phyloP scores from a whole-genome alignment of 768 basidiomycete species.

The Phylloporus rhodoxanthus region DNA sequence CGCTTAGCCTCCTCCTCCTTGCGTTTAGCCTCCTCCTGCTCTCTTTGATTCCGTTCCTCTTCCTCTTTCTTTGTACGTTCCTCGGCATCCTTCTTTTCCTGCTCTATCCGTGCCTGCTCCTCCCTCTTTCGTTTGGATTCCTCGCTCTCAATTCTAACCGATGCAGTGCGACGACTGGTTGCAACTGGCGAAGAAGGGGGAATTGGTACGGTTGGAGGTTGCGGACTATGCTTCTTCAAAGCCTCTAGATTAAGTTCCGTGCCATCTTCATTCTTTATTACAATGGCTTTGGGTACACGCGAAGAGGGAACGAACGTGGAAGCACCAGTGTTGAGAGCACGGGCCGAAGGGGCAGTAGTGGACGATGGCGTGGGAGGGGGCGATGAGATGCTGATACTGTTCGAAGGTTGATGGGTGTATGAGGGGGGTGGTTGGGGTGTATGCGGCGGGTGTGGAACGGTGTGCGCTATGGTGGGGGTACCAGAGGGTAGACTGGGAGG shows the following conservation, averaged over 20 bases:
- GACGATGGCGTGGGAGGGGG: conserved; percentile 67
- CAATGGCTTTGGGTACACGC: conserved; percentile 39
- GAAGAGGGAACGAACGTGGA: conserved; percentile 58
- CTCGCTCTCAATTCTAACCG: conserved; percentile 61
- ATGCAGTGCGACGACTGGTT: conserved; percentile 24
- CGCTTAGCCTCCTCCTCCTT: conserved; percentile 38
- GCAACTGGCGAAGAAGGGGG: conserved; percentile 32
- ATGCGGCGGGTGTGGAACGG: conserved; percentile 43
- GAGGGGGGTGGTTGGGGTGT: conserved; percentile 43
- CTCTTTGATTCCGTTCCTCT: conserved; percentile 36
- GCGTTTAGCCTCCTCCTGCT: conserved; percentile 39
- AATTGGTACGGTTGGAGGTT: conserved; percentile 36
- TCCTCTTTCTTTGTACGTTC: conserved; percentile 33
- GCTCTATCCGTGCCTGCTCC: conserved; percentile 39
- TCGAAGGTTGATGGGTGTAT: conserved; percentile 39
- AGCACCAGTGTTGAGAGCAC: conserved; percentile 56
- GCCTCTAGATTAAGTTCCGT: conserved; percentile 55
- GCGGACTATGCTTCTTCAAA: conserved; percentile 44
- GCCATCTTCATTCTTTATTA: conserved; percentile 61
- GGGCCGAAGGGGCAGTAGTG: conserved; percentile 34
- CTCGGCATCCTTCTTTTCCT: conserved; percentile 36
- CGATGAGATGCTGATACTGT: conserved; percentile 44
- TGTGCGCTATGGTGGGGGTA: conserved; percentile 64
- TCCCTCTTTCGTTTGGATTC: conserved; percentile 47
- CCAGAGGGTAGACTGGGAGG: conserved; percentile 51